A percentile compares a stretch with the other conserved stretches of the same genome.
Evolutionary conservation across 805 yeast genomes (phyloP).

Genomic region (Myxozyma nipponensis): DNA sequence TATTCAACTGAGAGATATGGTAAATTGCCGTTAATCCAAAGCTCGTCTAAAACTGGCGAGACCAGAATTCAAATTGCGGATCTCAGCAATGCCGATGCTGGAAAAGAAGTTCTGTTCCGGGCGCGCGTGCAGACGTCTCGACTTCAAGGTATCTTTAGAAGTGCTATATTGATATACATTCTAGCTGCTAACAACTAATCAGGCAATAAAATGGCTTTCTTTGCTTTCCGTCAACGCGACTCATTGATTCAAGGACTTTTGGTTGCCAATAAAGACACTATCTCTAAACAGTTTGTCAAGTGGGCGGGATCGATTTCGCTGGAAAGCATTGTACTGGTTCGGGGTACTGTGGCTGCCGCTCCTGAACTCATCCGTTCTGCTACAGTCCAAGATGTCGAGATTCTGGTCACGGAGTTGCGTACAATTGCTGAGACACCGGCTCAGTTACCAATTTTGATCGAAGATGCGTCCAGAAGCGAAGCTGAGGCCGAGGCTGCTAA

Average conservation of each 20-base stretch:
- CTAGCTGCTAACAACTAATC: neutral
- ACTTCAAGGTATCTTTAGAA: slow-evolving; percentile 55
- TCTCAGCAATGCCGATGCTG: slow-evolving; percentile 57
- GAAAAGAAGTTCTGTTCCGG: slow-evolving; percentile 76
- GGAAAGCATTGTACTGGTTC: slow-evolving; percentile 88
- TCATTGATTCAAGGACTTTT: slow-evolving; percentile 78
- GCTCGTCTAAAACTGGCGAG: slow-evolving; percentile 62
- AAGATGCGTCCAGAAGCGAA: slow-evolving; percentile 94
- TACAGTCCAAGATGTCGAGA: slow-evolving; percentile 86
- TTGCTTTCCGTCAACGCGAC: slow-evolving; percentile 87
- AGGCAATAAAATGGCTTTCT: slow-evolving; percentile 84
- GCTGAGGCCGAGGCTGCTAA: slow-evolving; percentile 80
- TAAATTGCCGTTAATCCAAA: slow-evolving; percentile 79
- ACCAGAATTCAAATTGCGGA: slow-evolving; percentile 56
- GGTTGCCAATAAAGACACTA: slow-evolving; percentile 65
- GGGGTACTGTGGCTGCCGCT: slow-evolving; percentile 78
- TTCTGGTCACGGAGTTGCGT: slow-evolving; percentile 67
- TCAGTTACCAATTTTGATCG: slow-evolving; percentile 88
- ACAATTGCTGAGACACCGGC: slow-evolving; percentile 85
- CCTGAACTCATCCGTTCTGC: slow-evolving; percentile 86
- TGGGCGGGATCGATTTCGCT: slow-evolving; percentile 84
- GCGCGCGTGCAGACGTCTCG: slow-evolving; percentile 93
- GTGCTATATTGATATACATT: neutral
- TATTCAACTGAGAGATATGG: slow-evolving; percentile 88
- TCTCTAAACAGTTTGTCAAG: slow-evolving; percentile 94